Evolutionary conservation across 331 rosid genomes (phyloP).

Genomic region (Pyrus hybrid): DNA sequence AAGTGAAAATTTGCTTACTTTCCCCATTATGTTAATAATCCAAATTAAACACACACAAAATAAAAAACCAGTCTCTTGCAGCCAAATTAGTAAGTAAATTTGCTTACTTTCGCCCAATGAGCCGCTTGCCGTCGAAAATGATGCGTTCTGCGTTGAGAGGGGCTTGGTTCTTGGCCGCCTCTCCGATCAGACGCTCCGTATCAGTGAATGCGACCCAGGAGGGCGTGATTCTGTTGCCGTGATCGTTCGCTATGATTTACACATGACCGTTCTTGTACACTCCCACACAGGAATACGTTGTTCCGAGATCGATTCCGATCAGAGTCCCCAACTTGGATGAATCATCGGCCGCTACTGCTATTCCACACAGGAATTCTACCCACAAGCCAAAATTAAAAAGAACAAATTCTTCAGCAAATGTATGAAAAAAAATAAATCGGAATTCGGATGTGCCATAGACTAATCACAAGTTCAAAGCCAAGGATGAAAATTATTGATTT

Average conservation of each 20-base stretch:
- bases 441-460: no score
- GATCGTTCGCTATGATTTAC: slow-evolving; percentile 53
- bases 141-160: slow-evolving; percentile 49
- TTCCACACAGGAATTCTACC: slow-evolving; percentile 31
- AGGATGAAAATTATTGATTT: neutral
- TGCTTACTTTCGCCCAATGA: slow-evolving; percentile 48
- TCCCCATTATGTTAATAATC: neutral
- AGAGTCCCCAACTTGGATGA: slow-evolving; percentile 32
- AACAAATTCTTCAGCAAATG: neutral
- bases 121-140: slow-evolving; percentile 39
- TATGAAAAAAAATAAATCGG: neutral
- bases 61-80: neutral
- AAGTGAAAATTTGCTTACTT: neutral
- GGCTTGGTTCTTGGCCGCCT: slow-evolving; percentile 62
- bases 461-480: neutral
- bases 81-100: neutral
- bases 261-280: slow-evolving; percentile 43
- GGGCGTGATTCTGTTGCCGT: slow-evolving; percentile 55
- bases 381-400: neutral
- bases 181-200: slow-evolving; percentile 49
- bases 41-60: neutral
- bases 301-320: slow-evolving; percentile 53
- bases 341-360: slow-evolving; percentile 16
- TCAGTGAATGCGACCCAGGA: slow-evolving; percentile 62
- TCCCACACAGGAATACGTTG: slow-evolving; percentile 47